A percentile compares a stretch with the other conserved stretches of the same genome.
Conservation (phyloP, 352 stramenopile species). For the Blastocystis hominis region DNA sequence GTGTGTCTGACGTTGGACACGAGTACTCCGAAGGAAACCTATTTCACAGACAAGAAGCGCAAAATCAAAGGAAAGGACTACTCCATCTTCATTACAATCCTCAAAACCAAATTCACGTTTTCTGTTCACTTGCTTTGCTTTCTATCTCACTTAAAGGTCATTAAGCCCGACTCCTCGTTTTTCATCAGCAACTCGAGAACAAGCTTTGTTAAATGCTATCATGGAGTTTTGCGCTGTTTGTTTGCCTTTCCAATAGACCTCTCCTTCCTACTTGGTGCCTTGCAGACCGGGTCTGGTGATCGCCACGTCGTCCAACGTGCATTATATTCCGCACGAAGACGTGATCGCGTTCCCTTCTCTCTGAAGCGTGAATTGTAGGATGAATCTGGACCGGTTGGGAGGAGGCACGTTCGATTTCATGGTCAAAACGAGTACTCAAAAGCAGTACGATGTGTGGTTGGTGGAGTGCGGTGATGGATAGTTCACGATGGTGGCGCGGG, state of each 20-base stretch:
- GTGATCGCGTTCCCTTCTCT: not conserved
- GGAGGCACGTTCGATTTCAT: constrained; percentile 42
- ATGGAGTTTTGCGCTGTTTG: not conserved
- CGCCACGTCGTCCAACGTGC: not conserved
- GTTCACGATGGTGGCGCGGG: constrained; percentile 39
- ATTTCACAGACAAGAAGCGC: constrained; percentile 46
- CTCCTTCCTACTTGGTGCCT: constrained; percentile 3
- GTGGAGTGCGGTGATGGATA: not conserved
- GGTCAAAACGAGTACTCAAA: constrained; percentile 4
- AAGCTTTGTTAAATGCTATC: constrained; percentile 20
- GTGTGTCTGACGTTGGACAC: constrained; percentile 21
- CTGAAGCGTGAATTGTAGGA: constrained; percentile 2
- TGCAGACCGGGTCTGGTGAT: not conserved
- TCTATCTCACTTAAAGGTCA: not conserved
- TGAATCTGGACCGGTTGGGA: constrained; percentile 49
- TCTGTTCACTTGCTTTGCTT: not conserved
- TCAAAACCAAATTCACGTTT: constrained; percentile 21
- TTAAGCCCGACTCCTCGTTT: constrained; percentile 13
- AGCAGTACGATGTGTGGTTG: not conserved
- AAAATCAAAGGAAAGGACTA: constrained; percentile 20
- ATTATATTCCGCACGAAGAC: constrained; percentile 18
- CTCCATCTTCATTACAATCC: constrained; percentile 44
- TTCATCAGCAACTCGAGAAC: constrained; percentile 32
- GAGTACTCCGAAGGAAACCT: not conserved
- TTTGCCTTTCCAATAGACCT: not conserved